Evolutionary conservation across 331 rosid species (phyloP).

Genomic region (Ulmus americana): DNA sequence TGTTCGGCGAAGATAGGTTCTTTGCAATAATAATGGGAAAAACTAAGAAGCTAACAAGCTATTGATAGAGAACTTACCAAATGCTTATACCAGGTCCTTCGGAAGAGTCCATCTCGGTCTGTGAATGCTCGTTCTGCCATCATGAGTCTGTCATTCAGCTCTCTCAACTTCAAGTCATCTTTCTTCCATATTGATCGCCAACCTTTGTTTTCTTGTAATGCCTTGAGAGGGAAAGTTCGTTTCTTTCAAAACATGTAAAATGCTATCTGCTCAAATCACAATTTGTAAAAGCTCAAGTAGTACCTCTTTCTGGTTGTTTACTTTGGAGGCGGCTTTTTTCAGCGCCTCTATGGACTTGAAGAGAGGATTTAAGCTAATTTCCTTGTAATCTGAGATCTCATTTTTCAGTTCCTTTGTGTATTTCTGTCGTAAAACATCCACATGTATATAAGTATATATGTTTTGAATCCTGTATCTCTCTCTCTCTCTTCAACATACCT

Average conservation of each 20-base stretch:
- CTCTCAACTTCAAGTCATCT: constrained; percentile 43
- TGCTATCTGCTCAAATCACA: neutral
- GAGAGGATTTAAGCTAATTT: constrained; percentile 47
- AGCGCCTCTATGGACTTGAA: constrained; percentile 52
- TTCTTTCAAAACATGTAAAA: neutral
- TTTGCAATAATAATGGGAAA: neutral
- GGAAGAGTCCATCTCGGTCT: constrained; percentile 56
- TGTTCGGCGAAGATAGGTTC: neutral
- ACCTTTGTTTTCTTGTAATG: constrained; percentile 33
- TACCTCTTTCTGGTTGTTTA: constrained; percentile 50
- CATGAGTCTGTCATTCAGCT: constrained; percentile 59
- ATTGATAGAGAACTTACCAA: constrained; percentile 36
- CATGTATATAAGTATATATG: neutral
- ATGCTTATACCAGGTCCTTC: constrained; percentile 68
- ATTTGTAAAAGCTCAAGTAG: neutral
- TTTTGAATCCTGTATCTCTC: neutral
- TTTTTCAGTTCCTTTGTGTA: constrained; percentile 32
- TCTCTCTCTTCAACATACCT: constrained; percentile 30
- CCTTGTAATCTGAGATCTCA: constrained; percentile 30
- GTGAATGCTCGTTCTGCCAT: constrained; percentile 76
- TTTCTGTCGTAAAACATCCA: constrained; percentile 27
- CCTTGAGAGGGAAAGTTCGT: constrained; percentile 33
- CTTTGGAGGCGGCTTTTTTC: constrained; percentile 38
- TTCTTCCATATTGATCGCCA: constrained; percentile 38
- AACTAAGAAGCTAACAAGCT: too few relatives aligned